A percentile compares a stretch with the other conserved stretches of the same genome.
phyloP scores from a whole-genome alignment of 1,139 yeast genomes.

The Debaryomycetaceae sp. region DNA sequence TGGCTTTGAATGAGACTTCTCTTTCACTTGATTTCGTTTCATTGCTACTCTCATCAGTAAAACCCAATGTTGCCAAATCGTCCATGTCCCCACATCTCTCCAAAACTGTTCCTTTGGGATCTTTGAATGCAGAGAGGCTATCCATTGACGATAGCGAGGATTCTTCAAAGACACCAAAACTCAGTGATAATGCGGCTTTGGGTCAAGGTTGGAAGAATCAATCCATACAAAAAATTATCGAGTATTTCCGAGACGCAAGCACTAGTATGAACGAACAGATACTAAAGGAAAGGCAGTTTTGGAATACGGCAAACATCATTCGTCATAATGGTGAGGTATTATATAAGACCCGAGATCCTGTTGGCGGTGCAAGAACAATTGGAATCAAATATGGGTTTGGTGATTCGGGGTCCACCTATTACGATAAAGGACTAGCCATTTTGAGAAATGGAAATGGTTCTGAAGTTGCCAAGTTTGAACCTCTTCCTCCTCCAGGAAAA shows the following conservation, averaged over 20 bases:
- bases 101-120: slow-evolving; percentile 74
- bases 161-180: slow-evolving; percentile 12
- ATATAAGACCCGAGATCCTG: slow-evolving; percentile 61
- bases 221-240: slow-evolving; percentile 56
- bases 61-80: slow-evolving; percentile 81
- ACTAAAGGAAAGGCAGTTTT: slow-evolving; percentile 63
- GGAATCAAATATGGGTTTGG: slow-evolving; percentile 89
- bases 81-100: slow-evolving; percentile 88
- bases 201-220: slow-evolving; percentile 88
- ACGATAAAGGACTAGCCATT: slow-evolving; percentile 73
- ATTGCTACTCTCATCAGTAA: slow-evolving; percentile 69
- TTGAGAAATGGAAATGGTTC: slow-evolving; percentile 40
- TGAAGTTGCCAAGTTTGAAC: slow-evolving; percentile 32
- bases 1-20: slow-evolving; percentile 86
- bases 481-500: slow-evolving; percentile 18
- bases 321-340: slow-evolving; percentile 63
- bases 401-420: slow-evolving; percentile 79
- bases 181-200: slow-evolving; percentile 35
- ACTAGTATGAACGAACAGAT: slow-evolving; percentile 52
- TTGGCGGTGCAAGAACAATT: slow-evolving; percentile 44
- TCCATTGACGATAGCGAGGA: slow-evolving; percentile 20
- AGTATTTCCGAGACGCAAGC: slow-evolving; percentile 50
- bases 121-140: slow-evolving; percentile 67
- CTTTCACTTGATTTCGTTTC: slow-evolving; percentile 85
- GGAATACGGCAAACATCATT: slow-evolving; percentile 59